These are phyloP conservation scores for Spiraea crenata DNA, from an alignment of 331 rosid species.

Conservation along the genomic window DNA sequence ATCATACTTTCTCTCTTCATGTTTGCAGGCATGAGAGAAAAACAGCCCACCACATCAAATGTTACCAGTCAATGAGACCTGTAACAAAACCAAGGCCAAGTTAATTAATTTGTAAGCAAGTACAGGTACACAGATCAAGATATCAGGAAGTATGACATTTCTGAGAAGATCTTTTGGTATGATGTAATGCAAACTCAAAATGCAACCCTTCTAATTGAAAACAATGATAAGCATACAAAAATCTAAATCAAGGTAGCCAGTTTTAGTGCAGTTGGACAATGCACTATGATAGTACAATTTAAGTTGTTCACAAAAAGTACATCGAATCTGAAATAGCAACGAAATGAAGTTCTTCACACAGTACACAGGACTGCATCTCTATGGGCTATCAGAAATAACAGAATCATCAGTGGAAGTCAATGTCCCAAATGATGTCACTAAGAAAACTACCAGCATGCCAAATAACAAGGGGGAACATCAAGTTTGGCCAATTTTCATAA, in stretches of 20 bases:
- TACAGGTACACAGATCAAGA: neutral
- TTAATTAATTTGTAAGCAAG: constrained; percentile 10
- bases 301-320: neutral
- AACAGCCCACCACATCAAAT: constrained; percentile 20
- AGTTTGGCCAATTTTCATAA: neutral
- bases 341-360: neutral
- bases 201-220: neutral
- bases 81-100: constrained; percentile 26
- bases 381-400: neutral
- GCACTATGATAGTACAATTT: neutral
- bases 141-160: neutral
- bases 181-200: constrained; percentile 2
- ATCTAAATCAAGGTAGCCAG: neutral
- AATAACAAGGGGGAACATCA: neutral
- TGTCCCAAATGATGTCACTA: neutral
- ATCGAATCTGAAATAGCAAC: neutral
- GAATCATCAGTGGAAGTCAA: neutral
- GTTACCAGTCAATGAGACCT: constrained; percentile 26
- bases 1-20: constrained; percentile 67
- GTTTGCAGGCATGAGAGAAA: constrained; percentile 41
- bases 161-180: neutral
- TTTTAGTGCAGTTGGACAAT: neutral
- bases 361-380: neutral
- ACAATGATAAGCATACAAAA: neutral
- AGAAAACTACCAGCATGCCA: neutral